These are phyloP conservation scores for Penicillium cosmopolitanum DNA, from an alignment of 495 filamentous ascomycete species.

Conservation along the genomic window DNA sequence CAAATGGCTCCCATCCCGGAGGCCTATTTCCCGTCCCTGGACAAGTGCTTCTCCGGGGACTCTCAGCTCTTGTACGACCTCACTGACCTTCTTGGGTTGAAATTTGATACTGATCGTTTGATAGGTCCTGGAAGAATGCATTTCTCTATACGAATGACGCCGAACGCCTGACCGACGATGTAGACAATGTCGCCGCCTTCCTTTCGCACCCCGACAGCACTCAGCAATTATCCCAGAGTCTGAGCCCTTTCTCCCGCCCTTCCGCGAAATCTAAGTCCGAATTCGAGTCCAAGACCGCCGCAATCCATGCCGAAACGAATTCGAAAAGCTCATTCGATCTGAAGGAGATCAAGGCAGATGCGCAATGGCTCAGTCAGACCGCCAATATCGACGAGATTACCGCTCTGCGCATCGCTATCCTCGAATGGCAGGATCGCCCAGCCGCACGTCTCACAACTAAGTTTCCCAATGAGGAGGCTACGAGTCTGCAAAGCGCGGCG, in stretches of 20 bases:
- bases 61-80: conserved; percentile 59
- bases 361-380: conserved; percentile 79
- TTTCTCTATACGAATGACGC: conserved; percentile 66
- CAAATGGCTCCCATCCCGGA: conserved; percentile 70
- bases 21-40: conserved; percentile 65
- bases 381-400: conserved; percentile 78
- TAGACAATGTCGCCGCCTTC: conserved; percentile 59
- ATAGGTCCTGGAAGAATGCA: conserved; percentile 76
- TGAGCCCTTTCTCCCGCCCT: conserved; percentile 63
- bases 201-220: conserved; percentile 68
- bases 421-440: conserved; percentile 83
- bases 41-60: conserved; percentile 63
- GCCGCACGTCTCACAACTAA: conserved; percentile 64
- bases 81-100: background rate
- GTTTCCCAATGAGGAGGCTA: conserved; percentile 69
- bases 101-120: conserved; percentile 18
- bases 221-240: conserved; percentile 64
- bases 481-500: conserved; percentile 66
- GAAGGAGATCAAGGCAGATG: conserved; percentile 81
- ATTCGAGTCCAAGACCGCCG: conserved; percentile 86
- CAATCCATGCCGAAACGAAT: conserved; percentile 81
- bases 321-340: conserved; percentile 71
- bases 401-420: conserved; percentile 75
- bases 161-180: conserved; percentile 49
- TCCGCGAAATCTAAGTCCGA: conserved; percentile 64